phyloP scores from a whole-genome alignment of 1,139 yeast genomes.

The Blastobotrys capitulatus region DNA sequence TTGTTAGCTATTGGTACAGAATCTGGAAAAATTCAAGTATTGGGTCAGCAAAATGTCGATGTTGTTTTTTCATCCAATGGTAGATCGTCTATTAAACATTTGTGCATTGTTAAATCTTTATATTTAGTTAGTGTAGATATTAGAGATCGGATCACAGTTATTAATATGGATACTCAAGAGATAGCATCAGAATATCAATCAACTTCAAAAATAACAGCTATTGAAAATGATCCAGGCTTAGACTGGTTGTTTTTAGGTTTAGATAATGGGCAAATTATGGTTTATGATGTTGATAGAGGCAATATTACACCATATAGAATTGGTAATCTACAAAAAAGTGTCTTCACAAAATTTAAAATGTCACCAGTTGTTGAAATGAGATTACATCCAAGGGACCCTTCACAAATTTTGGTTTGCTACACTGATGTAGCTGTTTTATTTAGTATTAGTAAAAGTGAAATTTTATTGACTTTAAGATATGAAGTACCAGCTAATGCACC shows the following conservation, averaged over 20 bases:
- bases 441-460: conserved; percentile 55
- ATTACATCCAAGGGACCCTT: conserved; percentile 89
- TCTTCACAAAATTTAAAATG: conserved; percentile 31
- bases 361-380: conserved; percentile 62
- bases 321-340: conserved; percentile 59
- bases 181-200: conserved; percentile 45
- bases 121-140: conserved; percentile 68
- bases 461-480: conserved; percentile 54
- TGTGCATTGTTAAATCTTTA: conserved; percentile 72
- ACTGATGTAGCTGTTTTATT: conserved; percentile 64
- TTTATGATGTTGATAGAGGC: conserved; percentile 84
- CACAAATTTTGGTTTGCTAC: conserved; percentile 69
- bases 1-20: conserved; percentile 76
- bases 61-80: conserved; percentile 44
- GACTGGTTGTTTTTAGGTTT: conserved; percentile 85
- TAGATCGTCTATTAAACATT: conserved; percentile 47
- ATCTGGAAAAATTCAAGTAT: conserved; percentile 63
- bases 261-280: conserved; percentile 64
- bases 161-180: conserved; percentile 61
- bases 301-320: conserved; percentile 58
- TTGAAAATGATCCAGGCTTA: conserved; percentile 76
- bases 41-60: conserved; percentile 81
- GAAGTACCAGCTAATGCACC: conserved; percentile 56
- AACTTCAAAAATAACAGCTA: conserved; percentile 60
- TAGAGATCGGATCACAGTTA: conserved; percentile 51